Base-by-base conservation (phyloP, 192 early-diverging fungal species). In the Mortierella hygrophila region DNA sequence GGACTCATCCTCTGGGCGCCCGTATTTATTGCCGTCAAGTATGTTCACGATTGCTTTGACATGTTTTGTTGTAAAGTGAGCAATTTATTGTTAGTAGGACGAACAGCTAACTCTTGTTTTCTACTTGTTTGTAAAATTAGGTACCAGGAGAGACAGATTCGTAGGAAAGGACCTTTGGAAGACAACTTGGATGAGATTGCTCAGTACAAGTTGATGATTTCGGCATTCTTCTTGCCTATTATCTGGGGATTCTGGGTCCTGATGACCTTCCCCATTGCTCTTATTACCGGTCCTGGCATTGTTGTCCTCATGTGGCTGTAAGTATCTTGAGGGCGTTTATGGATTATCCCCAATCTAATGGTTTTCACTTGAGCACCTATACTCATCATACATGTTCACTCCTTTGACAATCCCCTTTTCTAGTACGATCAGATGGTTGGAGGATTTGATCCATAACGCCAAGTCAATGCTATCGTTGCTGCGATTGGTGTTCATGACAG, bases 171-270 rank as follows among this genome's bases (percentile, higher is more conserved):
- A 60, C 79, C 76, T 7, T 32, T 85, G 55, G 88, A 85, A 44
- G 88, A 89, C 35, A 89, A 89, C 41, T 72, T 85, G 80, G 88
- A 89, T 63, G 88, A 89, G 68, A 89, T 89, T 85, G 82, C 88
- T 52, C 88, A 89, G 63, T 89, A 89, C 72, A 89, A 89, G 75
- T 55, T 89, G 68, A 81, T 89, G 77, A 89, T 89, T 52, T 54
- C 88, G 26, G 60, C 83, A 13, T 85, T 89, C 54, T 82, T 89
- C 57, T 46, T 89, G 44, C 74, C 81, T 3, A 38, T 85, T 26
- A 89, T 89, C 60, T 89, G 83, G 82, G 74, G 82, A 6, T 79
- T 85, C 38, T 78, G 77, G 70, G 69, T 82, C 41, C n/a, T 89
- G 4, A 26, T 89, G 41, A 89, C 88, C 3, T 35, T 89, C 15